Percentiles rank a stretch among this genome's conserved stretches.
phyloP scores from a whole-genome alignment of 306 rosid genomes.

The Sphenostylis stenocarpa region DNA sequence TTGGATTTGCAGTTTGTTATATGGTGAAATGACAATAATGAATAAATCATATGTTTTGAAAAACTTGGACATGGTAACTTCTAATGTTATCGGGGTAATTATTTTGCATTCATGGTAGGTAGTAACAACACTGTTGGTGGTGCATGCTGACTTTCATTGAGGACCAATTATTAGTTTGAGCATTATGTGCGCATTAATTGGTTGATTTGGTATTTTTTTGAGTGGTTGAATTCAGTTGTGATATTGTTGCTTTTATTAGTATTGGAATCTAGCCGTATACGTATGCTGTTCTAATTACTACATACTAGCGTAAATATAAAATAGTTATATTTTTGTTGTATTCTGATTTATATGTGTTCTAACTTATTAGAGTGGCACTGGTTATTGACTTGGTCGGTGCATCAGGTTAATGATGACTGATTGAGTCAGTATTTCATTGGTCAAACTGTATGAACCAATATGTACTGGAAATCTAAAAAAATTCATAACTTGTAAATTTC shows the following conservation, averaged over 20 bases:
- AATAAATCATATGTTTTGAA: neutral
- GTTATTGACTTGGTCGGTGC: neutral
- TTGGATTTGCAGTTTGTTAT: constrained; percentile 7
- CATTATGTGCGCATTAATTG: constrained; percentile 1
- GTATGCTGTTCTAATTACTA: neutral
- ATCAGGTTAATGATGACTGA: neutral
- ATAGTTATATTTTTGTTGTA: neutral
- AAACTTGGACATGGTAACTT: neutral
- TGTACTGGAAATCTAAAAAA: neutral
- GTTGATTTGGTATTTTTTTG: neutral
- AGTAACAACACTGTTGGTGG: neutral
- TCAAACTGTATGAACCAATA: neutral
- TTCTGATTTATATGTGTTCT: neutral
- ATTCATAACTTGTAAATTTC: neutral
- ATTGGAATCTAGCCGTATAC: neutral
- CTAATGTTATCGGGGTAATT: neutral
- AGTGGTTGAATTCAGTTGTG: neutral
- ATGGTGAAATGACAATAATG: neutral
- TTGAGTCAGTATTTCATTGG: neutral
- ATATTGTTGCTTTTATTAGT: neutral
- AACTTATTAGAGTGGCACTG: neutral
- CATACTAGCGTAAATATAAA: neutral
- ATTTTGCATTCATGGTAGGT: neutral
- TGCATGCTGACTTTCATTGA: neutral
- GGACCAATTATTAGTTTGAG: neutral